phyloP scores from a whole-genome alignment of 2,329 filamentous ascomycete species.

The Penicillium rolfsii region DNA sequence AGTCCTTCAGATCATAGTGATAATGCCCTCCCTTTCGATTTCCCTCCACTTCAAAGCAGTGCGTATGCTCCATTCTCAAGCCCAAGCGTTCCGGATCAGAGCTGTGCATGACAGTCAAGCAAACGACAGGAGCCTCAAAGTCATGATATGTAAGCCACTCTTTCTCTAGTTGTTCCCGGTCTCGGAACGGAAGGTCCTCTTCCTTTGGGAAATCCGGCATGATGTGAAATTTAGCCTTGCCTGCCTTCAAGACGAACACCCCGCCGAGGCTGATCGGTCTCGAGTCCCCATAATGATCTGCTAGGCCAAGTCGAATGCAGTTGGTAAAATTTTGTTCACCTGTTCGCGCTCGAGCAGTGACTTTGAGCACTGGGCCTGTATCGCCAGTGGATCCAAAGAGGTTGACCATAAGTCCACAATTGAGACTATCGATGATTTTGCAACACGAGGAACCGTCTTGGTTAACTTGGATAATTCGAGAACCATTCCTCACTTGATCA shows the following conservation, averaged over 20 bases:
- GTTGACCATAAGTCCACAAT: conserved; percentile 51
- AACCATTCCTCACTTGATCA: conserved; percentile 12
- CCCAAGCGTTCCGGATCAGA: conserved; percentile 45
- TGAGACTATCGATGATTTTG: conserved; percentile 31
- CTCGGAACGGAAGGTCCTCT: conserved; percentile 33
- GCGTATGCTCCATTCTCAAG: conserved; percentile 54
- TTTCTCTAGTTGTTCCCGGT: conserved; percentile 34
- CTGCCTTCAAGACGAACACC: conserved; percentile 46
- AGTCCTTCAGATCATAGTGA: conserved; percentile 46
- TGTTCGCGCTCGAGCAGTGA: conserved; percentile 38
- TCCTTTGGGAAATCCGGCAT: conserved; percentile 51
- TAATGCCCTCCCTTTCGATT: conserved; percentile 50
- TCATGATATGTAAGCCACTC: conserved; percentile 49
- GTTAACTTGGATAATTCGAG: conserved; percentile 18
- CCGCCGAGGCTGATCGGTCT: conserved; percentile 47
- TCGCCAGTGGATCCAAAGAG: conserved; percentile 45
- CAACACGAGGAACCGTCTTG: conserved; percentile 17
- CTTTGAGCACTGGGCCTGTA: conserved; percentile 41
- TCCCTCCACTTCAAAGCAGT: conserved; percentile 46
- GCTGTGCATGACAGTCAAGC: conserved; percentile 49
- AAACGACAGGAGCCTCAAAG: conserved; percentile 44
- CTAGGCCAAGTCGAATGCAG: conserved; percentile 21
- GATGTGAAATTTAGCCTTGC: conserved; percentile 46
- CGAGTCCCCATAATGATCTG: conserved; percentile 37
- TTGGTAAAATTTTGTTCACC: conserved; percentile 23